Evolutionary conservation across 2,329 filamentous ascomycete species (phyloP).

Genomic region (Aspergillus floridensis): DNA sequence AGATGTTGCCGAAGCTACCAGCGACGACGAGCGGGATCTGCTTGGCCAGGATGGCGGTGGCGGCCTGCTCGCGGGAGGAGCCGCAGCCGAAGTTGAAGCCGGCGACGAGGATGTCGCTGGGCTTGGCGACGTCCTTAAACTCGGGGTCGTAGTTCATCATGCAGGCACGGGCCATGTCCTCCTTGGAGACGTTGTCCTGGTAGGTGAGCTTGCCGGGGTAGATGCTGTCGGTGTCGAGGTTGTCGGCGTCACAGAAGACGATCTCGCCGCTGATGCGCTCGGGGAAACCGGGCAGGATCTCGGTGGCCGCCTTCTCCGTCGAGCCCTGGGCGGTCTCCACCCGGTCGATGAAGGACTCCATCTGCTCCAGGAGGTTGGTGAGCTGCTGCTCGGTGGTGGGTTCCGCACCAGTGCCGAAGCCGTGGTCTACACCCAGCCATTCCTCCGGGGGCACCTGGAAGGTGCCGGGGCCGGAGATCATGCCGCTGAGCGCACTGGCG

Average conservation of each 20-base stretch:
- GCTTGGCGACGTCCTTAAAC: constrained; percentile 63
- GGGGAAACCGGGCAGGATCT: constrained; percentile 82
- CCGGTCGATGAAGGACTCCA: constrained; percentile 69
- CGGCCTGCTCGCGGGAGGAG: constrained; percentile 77
- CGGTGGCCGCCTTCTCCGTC: constrained; percentile 47
- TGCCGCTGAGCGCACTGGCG: constrained; percentile 69
- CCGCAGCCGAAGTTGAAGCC: constrained; percentile 91
- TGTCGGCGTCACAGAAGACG: constrained; percentile 79
- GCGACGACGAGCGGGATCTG: constrained; percentile 39
- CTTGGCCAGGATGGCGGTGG: constrained; percentile 61
- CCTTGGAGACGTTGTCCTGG: constrained; percentile 72
- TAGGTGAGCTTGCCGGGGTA: constrained; percentile 93
- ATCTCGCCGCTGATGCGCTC: constrained; percentile 82
- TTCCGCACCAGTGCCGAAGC: constrained; percentile 62
- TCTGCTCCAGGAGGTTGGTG: constrained; percentile 64
- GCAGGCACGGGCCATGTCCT: constrained; percentile 82
- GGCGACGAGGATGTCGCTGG: constrained; percentile 76
- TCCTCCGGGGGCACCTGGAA: constrained; percentile 68
- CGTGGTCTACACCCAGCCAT: constrained; percentile 51
- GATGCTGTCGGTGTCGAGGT: constrained; percentile 89
- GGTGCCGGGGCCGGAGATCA: constrained; percentile 65
- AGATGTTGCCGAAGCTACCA: constrained; percentile 41
- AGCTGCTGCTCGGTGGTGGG: constrained; percentile 67
- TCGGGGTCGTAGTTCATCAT: constrained; percentile 89
- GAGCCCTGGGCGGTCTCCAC: constrained; percentile 44